Conservation (phyloP, 805 yeast species). For the Kazachstania psychrophila region DNA sequence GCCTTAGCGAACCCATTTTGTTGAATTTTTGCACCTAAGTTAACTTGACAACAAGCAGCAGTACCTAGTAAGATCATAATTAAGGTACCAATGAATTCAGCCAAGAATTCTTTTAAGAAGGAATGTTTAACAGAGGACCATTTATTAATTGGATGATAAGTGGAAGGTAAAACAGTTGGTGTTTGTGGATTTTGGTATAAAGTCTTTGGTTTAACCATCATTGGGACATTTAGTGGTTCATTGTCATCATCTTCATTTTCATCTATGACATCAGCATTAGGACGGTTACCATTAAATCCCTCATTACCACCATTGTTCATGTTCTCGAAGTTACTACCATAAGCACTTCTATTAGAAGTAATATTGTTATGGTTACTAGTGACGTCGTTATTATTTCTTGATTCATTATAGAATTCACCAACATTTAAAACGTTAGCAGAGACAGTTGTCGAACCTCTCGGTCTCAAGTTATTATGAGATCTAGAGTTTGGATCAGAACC, state of each 20-base stretch:
- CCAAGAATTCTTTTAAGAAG: conserved; percentile 37
- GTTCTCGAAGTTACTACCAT: conserved; percentile 1
- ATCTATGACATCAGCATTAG: conserved; percentile 4
- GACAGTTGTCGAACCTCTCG: conserved; percentile 16
- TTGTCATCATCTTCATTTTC: conserved; percentile 2
- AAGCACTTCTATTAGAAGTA: conserved; percentile 1
- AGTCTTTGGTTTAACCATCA: conserved; percentile 31
- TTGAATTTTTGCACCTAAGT: conserved; percentile 27
- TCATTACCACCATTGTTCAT: not conserved
- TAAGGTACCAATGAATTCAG: conserved; percentile 45
- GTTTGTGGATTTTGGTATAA: conserved; percentile 32
- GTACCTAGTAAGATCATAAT: conserved; percentile 39
- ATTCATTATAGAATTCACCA: conserved; percentile 9
- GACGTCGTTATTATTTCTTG: conserved; percentile 4
- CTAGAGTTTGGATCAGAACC: conserved; percentile 7
- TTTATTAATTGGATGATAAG: conserved; percentile 29
- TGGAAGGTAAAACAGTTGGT: conserved; percentile 31
- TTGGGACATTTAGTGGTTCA: conserved; percentile 16
- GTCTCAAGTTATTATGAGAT: conserved; percentile 7
- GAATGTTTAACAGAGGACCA: conserved; percentile 31
- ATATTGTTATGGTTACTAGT: not conserved
- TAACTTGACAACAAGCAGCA: conserved; percentile 40
- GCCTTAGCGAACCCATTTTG: conserved; percentile 8
- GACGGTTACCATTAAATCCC: conserved; percentile 2
- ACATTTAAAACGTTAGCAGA: conserved; percentile 18